phyloP scores from a whole-genome alignment of 805 yeast species.

The Lipomyces spencermartinsiae region DNA sequence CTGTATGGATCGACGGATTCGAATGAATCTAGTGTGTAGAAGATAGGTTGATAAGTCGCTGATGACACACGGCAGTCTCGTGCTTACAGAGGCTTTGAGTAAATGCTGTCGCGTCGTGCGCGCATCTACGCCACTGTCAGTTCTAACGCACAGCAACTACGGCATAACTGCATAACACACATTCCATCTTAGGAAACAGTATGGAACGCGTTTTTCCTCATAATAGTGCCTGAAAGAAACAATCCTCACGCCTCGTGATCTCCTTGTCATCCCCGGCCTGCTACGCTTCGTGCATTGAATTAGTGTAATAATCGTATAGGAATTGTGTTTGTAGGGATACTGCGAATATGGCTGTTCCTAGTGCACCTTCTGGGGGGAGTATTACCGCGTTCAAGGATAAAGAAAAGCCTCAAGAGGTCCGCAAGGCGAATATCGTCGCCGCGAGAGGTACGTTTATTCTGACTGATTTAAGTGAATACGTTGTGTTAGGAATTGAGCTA shows the following conservation, averaged over 20 bases:
- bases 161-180: neutral
- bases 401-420: slow-evolving; percentile 94
- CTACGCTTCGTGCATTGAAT: neutral
- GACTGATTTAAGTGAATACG: neutral
- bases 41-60: neutral
- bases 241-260: neutral
- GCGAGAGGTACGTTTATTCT: slow-evolving; percentile 57
- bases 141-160: neutral
- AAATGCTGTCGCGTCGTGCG: neutral
- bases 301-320: neutral
- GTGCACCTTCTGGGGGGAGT: slow-evolving; percentile 22
- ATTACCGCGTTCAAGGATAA: slow-evolving; percentile 84
- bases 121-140: neutral
- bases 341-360: slow-evolving; percentile 30
- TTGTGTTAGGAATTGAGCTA: neutral
- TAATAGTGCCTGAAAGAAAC: neutral
- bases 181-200: neutral
- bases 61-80: neutral
- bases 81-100: neutral
- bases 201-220: neutral
- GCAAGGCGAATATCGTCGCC: slow-evolving; percentile 85
- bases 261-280: neutral
- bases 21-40: neutral
- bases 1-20: slow-evolving; percentile 3
- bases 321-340: neutral